Evolutionary conservation across 2,329 filamentous ascomycete species (phyloP).

Genomic region (Neonectria faginata): DNA sequence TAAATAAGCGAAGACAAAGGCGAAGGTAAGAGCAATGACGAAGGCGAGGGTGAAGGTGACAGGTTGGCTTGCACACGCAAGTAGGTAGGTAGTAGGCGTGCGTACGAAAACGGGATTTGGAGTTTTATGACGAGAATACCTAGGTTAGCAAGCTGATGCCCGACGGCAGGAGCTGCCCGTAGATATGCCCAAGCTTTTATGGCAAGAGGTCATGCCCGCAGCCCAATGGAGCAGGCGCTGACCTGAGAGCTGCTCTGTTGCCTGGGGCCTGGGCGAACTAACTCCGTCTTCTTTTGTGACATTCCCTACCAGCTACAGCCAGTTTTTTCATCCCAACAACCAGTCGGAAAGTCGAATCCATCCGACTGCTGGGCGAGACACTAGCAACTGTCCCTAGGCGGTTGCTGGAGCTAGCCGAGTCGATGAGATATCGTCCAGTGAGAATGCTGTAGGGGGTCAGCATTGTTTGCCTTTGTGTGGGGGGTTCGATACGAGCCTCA

Average conservation of each 20-base stretch:
- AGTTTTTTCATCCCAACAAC: constrained; percentile 6
- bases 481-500: constrained; percentile 15
- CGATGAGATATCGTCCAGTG: constrained; percentile 11
- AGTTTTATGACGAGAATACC: background rate
- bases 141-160: background rate
- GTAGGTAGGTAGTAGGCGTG: too few species aligned
- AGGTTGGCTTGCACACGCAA: background rate
- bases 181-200: constrained; percentile 8
- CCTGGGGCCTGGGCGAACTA: constrained; percentile 13
- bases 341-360: background rate
- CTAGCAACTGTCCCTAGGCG: background rate
- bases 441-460: constrained; percentile 9
- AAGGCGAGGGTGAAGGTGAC: constrained; percentile 4
- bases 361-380: background rate
- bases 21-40: background rate
- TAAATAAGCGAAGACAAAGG: background rate
- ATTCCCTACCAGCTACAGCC: background rate
- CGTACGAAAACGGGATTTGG: background rate
- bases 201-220: background rate
- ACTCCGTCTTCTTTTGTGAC: background rate
- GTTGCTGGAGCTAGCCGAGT: background rate
- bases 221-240: constrained; percentile 1
- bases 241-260: constrained; percentile 5
- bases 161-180: background rate
- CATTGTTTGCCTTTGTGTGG: constrained; percentile 15